These are phyloP conservation scores for Paramecium pentaurelia DNA, from an alignment of 73 alveolate genomes.

Conservation along the genomic window DNA sequence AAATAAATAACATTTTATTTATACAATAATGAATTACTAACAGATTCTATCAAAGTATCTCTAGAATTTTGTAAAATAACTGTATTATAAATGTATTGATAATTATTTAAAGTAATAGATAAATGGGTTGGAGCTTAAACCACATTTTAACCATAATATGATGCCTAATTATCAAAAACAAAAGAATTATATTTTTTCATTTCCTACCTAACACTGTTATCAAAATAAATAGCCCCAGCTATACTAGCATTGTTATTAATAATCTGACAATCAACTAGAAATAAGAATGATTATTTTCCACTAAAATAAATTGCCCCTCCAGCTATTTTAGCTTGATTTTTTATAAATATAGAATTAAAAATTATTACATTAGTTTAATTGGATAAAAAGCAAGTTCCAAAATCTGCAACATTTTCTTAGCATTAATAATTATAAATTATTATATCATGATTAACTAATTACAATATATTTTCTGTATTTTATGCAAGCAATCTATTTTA, in stretches of 20 bases:
- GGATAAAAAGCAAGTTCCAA: not conserved
- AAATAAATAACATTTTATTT: not conserved
- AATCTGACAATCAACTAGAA: not conserved
- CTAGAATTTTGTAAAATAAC: not conserved
- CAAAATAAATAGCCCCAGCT: constrained; percentile 8
- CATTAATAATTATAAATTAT: not conserved
- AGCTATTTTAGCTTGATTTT: not conserved
- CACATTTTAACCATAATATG: not conserved
- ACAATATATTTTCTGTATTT: not conserved
- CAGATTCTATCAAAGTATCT: not conserved
- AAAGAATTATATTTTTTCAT: too few relatives aligned
- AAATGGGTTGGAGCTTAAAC: not conserved
- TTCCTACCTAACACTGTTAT: not conserved
- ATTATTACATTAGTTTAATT: not conserved
- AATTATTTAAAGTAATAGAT: not conserved
- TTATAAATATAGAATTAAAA: not conserved
- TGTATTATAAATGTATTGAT: not conserved
- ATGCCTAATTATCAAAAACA: not conserved
- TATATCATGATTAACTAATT: not conserved
- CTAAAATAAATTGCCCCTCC: constrained; percentile 9
- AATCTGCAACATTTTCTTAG: not conserved
- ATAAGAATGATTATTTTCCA: not conserved
- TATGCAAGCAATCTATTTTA: not conserved
- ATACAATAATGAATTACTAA: not conserved
- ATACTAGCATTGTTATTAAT: not conserved